Base-by-base conservation (phyloP, 768 basidiomycete species). In the Austroboletus eburneus region DNA sequence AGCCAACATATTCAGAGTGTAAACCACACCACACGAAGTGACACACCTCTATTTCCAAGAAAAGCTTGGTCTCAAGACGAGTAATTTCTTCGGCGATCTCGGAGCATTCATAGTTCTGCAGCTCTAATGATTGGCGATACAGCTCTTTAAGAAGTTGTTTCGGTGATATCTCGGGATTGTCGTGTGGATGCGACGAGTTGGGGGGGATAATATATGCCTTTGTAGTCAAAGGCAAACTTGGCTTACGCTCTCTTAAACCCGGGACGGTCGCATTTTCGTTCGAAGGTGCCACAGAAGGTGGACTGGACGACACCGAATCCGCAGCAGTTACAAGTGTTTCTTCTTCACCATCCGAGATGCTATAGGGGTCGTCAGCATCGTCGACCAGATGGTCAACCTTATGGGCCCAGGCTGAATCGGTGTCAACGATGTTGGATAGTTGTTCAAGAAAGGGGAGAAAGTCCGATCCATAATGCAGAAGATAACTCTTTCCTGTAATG, bases 81-180 rank as follows among this genome's bases (percentile, higher is more conserved):
- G 91, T 93, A 54, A 96, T 88, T 67, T 94, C 90, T 54, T 88
- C 79, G 0, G 92, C 92, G 50, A 95, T 79, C 20, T 83, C 80
- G 18, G 73, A 73, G 5, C 85, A 70, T 50, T 86, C 83, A 14
- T 74, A 65, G 18, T 62, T 64, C 51, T 78, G 69, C 6, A 91
- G 63, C 43, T 81, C 80, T 44, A 77, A 66, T 9, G 85, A 78
- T 37, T 83, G 65, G 51, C 68, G 78, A 30, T 72, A 68, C 17
- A 91, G 73, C 36, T 83, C 80, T 61, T 78, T 84, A 25, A 89
- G 64, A 17, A 81, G 75, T 23, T 79, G 75, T 58, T 81, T 82
- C 33, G 76, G 63, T 6, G 75, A 67, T 27, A 69, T 63, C 29
- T 80, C 78, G 9, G 62, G 30, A 8, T 45, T 43, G 24, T 73